A percentile compares a stretch with the other conserved stretches of the same genome.
These are phyloP conservation scores for Seiridium unicorne DNA, from an alignment of 2,329 filamentous ascomycete genomes.

Conservation along the genomic window DNA sequence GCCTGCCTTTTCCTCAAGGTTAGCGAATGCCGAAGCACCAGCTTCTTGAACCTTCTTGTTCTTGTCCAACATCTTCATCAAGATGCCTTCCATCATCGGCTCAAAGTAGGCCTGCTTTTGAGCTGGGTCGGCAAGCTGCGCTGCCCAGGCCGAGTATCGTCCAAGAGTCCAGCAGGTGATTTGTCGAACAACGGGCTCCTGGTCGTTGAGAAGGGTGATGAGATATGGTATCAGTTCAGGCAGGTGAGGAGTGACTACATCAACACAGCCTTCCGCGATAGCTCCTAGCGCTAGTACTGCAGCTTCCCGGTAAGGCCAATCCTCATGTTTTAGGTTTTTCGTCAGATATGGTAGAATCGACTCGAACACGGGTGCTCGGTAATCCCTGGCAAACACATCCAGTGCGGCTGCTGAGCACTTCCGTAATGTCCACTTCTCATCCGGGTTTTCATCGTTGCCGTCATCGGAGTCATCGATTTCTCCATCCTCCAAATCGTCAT, in stretches of 20 bases:
- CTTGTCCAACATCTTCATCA: constrained; percentile 90
- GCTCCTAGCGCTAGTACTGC: constrained; percentile 92
- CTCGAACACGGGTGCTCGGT: constrained; percentile 83
- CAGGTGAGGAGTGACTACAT: constrained; percentile 84
- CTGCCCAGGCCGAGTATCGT: constrained; percentile 90
- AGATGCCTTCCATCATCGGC: constrained; percentile 94
- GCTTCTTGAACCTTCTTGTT: constrained; percentile 99
- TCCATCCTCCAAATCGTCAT: constrained; percentile 82
- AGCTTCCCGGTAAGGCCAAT: constrained; percentile 92
- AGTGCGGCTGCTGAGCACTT: constrained; percentile 96
- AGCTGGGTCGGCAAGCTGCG: constrained; percentile 64
- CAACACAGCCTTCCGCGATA: constrained; percentile 91
- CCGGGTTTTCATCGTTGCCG: constrained; percentile 78
- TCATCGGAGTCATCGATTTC: constrained; percentile 76
- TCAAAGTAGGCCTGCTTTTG: constrained; percentile 81
- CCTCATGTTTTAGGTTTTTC: constrained; percentile 79
- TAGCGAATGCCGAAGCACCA: constrained; percentile 92
- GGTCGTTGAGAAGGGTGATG: constrained; percentile 78
- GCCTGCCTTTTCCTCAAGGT: constrained; percentile 90
- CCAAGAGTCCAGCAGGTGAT: constrained; percentile 98
- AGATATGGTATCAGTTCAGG: constrained; percentile 89
- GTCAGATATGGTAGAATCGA: constrained; percentile 91
- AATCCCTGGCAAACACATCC: constrained; percentile 90
- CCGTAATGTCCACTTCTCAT: constrained; percentile 90
- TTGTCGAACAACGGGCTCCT: constrained; percentile 86